A percentile compares a stretch with the other conserved stretches of the same genome.
Conservation (phyloP, 116 monocot species). For the Trichopus zeylanicus region DNA sequence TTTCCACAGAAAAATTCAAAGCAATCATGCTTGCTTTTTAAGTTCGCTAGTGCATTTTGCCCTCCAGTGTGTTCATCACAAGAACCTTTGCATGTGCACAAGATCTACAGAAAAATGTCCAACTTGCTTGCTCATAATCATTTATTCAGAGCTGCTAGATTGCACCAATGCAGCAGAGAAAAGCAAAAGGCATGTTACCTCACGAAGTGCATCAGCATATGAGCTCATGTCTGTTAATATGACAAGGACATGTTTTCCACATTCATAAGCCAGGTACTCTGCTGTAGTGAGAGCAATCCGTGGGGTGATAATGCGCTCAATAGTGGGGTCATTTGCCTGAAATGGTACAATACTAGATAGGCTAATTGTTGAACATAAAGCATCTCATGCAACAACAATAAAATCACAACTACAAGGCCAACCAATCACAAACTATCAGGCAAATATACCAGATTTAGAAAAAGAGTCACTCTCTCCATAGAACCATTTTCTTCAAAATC, state of each 20-base stretch:
- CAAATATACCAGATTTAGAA: slow-evolving; percentile 83
- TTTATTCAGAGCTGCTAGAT: background rate
- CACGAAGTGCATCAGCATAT: slow-evolving; percentile 99
- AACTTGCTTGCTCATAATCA: background rate
- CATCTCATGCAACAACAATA: too few species aligned
- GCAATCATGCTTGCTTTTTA: too few species aligned
- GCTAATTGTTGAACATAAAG: background rate
- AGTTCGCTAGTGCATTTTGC: too few species aligned
- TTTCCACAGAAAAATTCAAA: too few species aligned
- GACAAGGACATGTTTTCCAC: slow-evolving; percentile 99
- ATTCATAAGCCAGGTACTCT: slow-evolving; percentile 99
- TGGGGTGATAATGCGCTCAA: slow-evolving; percentile 98
- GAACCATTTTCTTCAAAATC: slow-evolving; percentile 99
- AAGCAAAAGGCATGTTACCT: slow-evolving; percentile 36
- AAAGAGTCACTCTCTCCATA: slow-evolving; percentile 99
- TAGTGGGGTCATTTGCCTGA: slow-evolving; percentile 99
- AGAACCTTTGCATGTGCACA: too few species aligned
- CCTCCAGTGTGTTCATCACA: too few species aligned
- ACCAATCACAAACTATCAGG: background rate
- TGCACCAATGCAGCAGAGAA: background rate
- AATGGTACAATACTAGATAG: too few species aligned
- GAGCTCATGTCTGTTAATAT: slow-evolving; percentile 99
- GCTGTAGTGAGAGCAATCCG: slow-evolving; percentile 97
- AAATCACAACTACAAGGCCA: too few species aligned
- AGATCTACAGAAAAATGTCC: too few species aligned